Base-by-base conservation (phyloP, 192 early-diverging fungal genomes). In the Lobosporangium transversale region DNA sequence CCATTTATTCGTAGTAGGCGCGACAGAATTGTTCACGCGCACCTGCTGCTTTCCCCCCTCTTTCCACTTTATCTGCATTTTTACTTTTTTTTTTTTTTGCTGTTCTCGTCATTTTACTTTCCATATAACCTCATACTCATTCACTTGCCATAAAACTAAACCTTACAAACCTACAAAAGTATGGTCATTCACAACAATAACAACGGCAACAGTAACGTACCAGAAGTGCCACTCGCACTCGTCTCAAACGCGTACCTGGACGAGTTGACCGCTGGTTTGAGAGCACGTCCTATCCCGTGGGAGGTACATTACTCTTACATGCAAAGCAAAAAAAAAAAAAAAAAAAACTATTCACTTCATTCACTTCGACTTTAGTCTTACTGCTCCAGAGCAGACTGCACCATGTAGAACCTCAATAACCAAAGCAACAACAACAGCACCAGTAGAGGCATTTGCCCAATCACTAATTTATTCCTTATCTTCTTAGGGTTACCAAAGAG, bases 271-370 rank as follows among this genome's bases (percentile, higher is more conserved):
- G 84, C 80, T 23, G 74, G 81, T 29, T 85, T 96, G 33, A 85
- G 94, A 29, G 85, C 86, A 26, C 89, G 91, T 68, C 88, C 92
- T 21, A 94, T 97, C 73, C 94, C 95, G 0, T 98, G 97, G 97
- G 95, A 98, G 90, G 93, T 94, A 79, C n/a, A n/a, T n/a, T n/a
- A n/a, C n/a, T n/a, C n/a, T n/a, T n/a, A n/a, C n/a, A n/a, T n/a
- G n/a, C n/a, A n/a, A n/a, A n/a, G n/a, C n/a, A n/a, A n/a, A n/a
- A n/a, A n/a, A n/a, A 45, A n/a, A 2, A 33, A 43, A 23, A 37
- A 12, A 40, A 3, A 20, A 1, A 51, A 44, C 15, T 32, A 60
- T 33, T 14, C 31, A 21, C 18, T 43, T 32, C 33, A 60, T 36
- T 43, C 51, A 49, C n/a, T 48, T 6, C 45, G 5, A 20, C n/a